Evolutionary conservation across 768 basidiomycete species (phyloP), one percentile per base, ranked within the genome.

Genomic region (Pisolithus microcarpus): DNA sequence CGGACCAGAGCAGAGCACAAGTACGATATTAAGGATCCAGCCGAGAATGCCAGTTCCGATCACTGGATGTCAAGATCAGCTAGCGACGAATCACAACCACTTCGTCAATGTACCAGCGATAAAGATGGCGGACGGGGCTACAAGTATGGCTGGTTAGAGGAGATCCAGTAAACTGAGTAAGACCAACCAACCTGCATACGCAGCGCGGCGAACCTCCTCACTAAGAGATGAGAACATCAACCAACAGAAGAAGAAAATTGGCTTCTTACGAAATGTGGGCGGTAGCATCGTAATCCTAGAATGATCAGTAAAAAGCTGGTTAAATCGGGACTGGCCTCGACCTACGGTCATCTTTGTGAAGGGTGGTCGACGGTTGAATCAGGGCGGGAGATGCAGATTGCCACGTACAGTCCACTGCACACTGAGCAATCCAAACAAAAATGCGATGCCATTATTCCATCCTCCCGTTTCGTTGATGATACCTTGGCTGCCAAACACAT

Each of bases 11-110:
- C 89, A 92, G 8, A 93, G 73, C n/a, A 93, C 76, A 28, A 91
- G 67, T 5, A 91, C 84, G 55, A 95, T 87, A 67, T 93, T 95
- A 53, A 92, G 75, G 8, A 93, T 60, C 90, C 90, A 92, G 31
- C 90, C 89, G 54, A 90, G 75, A 42, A 85, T 68, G 49, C 85
- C 85, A 4, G 85, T 87, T 5, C 86, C 85, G 51, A 88, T 71
- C 26, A 88, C 87, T 81, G 51, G 11, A 38, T 30, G 24, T 38
- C 34, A 36, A 26, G 19, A 46, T 53, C 13, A 54, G 37, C 45
- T 5, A 21, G 24, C 26, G 19, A 38, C 7, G n/a, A 43, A 44
- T 34, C 18, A 28, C 19, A 23, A 1, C n/a, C 13, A 26, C 38
- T 28, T 11, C 10, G 1, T 7, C 3, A 7, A 38, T 57, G 10